Evolutionary conservation across 2,329 filamentous ascomycete species (phyloP), one percentile per base, ranked within the genome.

Genomic region (Scorias spongiosa): DNA sequence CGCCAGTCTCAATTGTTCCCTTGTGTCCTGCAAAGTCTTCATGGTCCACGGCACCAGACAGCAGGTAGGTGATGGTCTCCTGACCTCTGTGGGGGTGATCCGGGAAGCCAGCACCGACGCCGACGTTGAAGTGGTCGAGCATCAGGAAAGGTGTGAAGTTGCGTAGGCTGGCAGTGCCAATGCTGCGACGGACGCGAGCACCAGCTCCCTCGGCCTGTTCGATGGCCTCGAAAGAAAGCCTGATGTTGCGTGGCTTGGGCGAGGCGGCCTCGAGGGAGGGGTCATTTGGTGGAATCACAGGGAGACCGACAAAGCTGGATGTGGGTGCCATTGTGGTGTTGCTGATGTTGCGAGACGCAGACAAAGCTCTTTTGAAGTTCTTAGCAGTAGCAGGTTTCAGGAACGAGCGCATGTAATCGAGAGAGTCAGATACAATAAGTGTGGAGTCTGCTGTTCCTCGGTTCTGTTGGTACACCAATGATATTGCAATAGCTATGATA

Each of bases 81-180:
- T 93, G 86, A 34, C 88, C 87, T 34, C 86, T 74, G 49, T 82
- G 78, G 0, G 77, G 76, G 57, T 95, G 88, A 60, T 95, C 88
- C 1, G 88, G 87, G 60, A 95, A 95, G 0, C 88, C 88, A 9
- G 87, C 83, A 46, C 84, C 85, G 1, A 80, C 78, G 43, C 76
- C 75, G 54, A 91, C 77, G 44, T 72, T 76, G 68, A 95, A 95
- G 67, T 95, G 84, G 60, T 96, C 89, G 40, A 95, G 82, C 87
- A 96, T 94, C 39, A 95, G 72, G 66, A 96, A 95, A 0, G 89
- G 91, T 11, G 80, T 84, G 63, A 96, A 81, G 69, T 93, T 86
- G 57, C 80, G 78, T 17, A 96, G 72, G 51, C 82, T 74, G 5
- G 83, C 74, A 1, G 86, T 93, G 53, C 89, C 89, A 51, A 96